Conservation (phyloP, 495 filamentous ascomycete species). For the Penicillium waksmanii region DNA sequence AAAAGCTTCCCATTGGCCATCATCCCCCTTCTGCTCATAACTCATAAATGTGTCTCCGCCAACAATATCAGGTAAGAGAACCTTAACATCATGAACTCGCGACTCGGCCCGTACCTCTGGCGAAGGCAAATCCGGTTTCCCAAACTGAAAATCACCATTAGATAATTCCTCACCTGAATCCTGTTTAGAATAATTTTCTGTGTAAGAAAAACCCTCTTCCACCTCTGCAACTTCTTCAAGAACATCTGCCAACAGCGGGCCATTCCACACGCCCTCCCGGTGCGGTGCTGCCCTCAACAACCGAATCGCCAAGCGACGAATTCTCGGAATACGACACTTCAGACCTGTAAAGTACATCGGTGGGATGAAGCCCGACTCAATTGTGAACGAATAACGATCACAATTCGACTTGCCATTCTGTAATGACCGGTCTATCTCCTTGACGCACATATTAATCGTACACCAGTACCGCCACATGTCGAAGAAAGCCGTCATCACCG, state of each 20-base stretch:
- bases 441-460: neutral
- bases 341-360: constrained; percentile 56
- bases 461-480: constrained; percentile 33
- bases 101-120: constrained; percentile 2
- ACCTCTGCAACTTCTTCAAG: constrained; percentile 19
- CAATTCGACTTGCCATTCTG: constrained; percentile 8
- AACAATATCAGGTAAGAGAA: constrained; percentile 18
- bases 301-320: constrained; percentile 48
- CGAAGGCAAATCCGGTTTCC: constrained; percentile 5
- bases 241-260: constrained; percentile 19
- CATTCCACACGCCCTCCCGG: constrained; percentile 58
- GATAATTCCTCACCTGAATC: constrained; percentile 7
- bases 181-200: constrained; percentile 16
- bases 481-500: constrained; percentile 35
- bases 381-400: constrained; percentile 34
- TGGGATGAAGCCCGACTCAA: constrained; percentile 54
- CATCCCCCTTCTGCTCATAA: constrained; percentile 12
- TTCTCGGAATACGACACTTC: constrained; percentile 57
- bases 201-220: constrained; percentile 25
- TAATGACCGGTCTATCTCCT: neutral
- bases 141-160: neutral
- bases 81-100: constrained; percentile 19
- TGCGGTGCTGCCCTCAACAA: constrained; percentile 43
- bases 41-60: constrained; percentile 15
- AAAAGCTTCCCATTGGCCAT: constrained; percentile 10